Evolutionary conservation across 331 rosid genomes (phyloP).

Genomic region (Pyrus hybrid): DNA sequence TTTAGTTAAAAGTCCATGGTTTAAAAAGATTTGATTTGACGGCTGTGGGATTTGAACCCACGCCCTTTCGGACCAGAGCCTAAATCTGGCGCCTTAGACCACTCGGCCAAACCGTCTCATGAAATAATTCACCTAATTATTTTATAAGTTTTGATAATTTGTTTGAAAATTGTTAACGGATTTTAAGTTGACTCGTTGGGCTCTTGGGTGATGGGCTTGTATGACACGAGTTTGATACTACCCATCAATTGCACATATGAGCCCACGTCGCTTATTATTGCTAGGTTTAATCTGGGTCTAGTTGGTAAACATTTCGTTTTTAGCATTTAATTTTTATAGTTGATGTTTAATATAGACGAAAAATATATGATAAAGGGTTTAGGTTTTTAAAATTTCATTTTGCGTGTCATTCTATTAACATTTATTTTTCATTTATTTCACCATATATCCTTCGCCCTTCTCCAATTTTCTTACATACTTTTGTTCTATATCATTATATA

Average conservation of each 20-base stretch:
- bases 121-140: rapidly evolving
- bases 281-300: not conserved
- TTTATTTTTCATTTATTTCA: no score
- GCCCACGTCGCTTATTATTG: no score
- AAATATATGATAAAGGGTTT: no score
- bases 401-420: no score
- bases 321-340: no score
- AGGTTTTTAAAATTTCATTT: no score
- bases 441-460: no score
- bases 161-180: not conserved
- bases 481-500: no score
- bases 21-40: constrained; percentile 21
- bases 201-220: not conserved
- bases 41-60: constrained; percentile 50
- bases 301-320: not conserved
- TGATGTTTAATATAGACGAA: no score
- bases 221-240: not conserved
- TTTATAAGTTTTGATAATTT: not conserved
- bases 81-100: constrained; percentile 99
- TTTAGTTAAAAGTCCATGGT: not conserved
- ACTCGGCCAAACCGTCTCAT: constrained; percentile 56
- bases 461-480: no score
- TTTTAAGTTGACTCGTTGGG: not conserved
- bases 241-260: not conserved
- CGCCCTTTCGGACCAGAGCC: constrained; percentile 98